These are phyloP conservation scores for Celoporthe dispersa DNA, from an alignment of 2,329 filamentous ascomycete genomes.

Conservation along the genomic window DNA sequence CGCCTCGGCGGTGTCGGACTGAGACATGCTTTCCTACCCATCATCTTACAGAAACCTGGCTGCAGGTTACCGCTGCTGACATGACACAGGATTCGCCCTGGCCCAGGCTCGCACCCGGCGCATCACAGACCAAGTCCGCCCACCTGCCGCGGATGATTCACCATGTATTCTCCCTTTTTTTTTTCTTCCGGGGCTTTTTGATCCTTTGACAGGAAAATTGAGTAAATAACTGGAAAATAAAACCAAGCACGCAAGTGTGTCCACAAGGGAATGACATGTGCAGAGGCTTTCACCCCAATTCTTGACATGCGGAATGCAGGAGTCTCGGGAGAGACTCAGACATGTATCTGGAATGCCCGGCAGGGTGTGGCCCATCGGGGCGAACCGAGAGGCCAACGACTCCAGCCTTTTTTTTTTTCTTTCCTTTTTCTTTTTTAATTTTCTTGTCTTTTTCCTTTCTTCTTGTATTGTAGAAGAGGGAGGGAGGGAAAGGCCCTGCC, in stretches of 20 bases:
- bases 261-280: not conserved
- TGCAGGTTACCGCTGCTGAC: slow-evolving; percentile 25
- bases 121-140: not conserved
- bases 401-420: not conserved
- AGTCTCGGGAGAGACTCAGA: slow-evolving; percentile 2
- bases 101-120: not conserved
- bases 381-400: slow-evolving; percentile 25
- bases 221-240: no score
- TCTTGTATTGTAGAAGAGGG: not conserved
- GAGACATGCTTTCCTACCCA: slow-evolving; percentile 23
- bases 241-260: not conserved
- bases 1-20: slow-evolving; percentile 10
- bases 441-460: no score
- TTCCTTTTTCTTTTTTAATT: not conserved
- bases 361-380: slow-evolving; percentile 8
- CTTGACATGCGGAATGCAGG: not conserved
- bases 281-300: not conserved
- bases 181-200: not conserved
- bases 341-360: not conserved
- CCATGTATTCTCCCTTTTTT: not conserved
- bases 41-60: slow-evolving; percentile 2
- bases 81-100: not conserved
- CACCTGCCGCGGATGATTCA: not conserved
- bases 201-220: no score
- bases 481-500: not conserved